Base-by-base conservation (phyloP, 2,329 filamentous ascomycete genomes). In the Phoma herbarum region DNA sequence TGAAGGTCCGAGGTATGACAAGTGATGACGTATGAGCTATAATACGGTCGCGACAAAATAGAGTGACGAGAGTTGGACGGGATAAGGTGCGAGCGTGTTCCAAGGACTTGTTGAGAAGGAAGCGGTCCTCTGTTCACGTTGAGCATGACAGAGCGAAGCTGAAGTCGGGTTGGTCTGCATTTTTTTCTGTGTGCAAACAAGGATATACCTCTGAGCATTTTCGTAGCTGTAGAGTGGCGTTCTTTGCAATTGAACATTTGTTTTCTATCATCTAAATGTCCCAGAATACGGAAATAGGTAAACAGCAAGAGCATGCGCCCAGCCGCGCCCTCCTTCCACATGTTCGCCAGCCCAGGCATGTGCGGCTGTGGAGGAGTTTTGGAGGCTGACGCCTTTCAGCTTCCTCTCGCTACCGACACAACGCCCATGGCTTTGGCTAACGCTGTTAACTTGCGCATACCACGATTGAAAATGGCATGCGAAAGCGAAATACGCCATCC, bases 11-110 rank as follows among this genome's bases (percentile, higher is more conserved):
- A 52, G 62, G 62, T 64, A 67, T 52, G 53, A 63, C 61, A 64
- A 63, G 61, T 51, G 60, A 70, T 65, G 65, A 69, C 45, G 63
- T 65, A 70, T 61, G 66, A 60, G 33, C 33, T 44, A 55, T 60
- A 60, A 55, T 60, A 60, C 57, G 57, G 57, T 60, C 57, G 57
- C 46, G 47, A 60, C 47, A 47, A 47, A 43, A 60, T 43, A 55
- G 42, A 51, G 46, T 22, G 18, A 14, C 18, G 42, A 50, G 22
- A n/a, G 31, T 23, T 45, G 50, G 31, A 35, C 20, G 3, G 10
- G 18, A 48, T 14, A 39, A 44, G 16, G 31, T 14, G 42, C 9
- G 29, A 37, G 33, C 16, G 18, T 23, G 22, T 26, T 37, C 8
- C 31, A 44, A 18, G 45, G 37, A 16, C 26, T 14, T 28, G 28